Conservation (phyloP, 345 rosid genomes). For the Nephelium lappaceum region DNA sequence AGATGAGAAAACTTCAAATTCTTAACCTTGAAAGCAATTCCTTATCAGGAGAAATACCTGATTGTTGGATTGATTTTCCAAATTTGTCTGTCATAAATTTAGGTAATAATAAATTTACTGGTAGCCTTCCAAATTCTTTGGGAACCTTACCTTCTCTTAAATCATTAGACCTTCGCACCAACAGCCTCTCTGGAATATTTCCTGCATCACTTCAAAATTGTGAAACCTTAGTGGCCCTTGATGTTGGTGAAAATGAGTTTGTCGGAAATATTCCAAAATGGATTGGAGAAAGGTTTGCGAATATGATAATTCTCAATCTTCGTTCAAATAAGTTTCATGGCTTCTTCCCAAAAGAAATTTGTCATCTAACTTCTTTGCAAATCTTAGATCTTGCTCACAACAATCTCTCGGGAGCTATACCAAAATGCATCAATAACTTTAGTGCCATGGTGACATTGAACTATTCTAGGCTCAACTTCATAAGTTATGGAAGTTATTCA, state of each 20-base stretch:
- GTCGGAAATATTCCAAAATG: constrained; percentile 10
- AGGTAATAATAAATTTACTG: not conserved
- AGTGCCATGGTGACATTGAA: not conserved
- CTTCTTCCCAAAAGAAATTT: constrained; percentile 21
- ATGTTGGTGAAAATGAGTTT: not conserved
- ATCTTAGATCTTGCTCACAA: not conserved
- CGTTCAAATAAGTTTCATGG: constrained; percentile 26
- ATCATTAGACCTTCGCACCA: not conserved
- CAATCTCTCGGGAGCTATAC: not conserved
- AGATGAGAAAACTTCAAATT: no score
- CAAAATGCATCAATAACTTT: not conserved
- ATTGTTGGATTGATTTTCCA: no score
- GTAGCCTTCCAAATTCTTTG: not conserved
- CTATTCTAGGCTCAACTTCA: not conserved
- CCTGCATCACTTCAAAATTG: no score
- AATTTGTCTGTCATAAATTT: no score
- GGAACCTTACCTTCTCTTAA: not conserved
- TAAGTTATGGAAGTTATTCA: not conserved
- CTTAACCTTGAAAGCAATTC: no score
- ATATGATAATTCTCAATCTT: constrained; percentile 6
- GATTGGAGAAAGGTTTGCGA: constrained; percentile 8
- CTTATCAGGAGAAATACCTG: no score
- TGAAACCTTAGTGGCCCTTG: not conserved
- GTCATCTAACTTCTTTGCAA: constrained; percentile 4
- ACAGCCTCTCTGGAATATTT: no score